Conservation (phyloP, 306 rosid species). For the peach (Prunus persica) region Prunus_persica_NCBIv2 NC_034011.1:3206001-3206500, state of each 20-base stretch:
- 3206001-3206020: background rate
- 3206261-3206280: too few relatives aligned
- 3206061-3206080: conserved; percentile 6
- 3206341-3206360: background rate
- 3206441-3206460: background rate
- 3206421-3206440: background rate
- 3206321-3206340: background rate
- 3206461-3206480: background rate
- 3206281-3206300: background rate
- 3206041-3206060: background rate
- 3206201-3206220: too few relatives aligned
- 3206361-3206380: background rate
- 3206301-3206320: background rate
- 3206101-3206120: too few relatives aligned
- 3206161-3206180: too few relatives aligned
- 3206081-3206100: background rate
- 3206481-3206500: background rate
- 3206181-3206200: too few relatives aligned
- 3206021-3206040: background rate
- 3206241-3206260: too few relatives aligned
- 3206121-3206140: too few relatives aligned
- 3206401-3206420: background rate
- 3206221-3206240: too few relatives aligned
- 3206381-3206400: background rate
- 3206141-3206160: too few relatives aligned